Conservation (phyloP, 345 rosid species). For the Populus euphratica region DNA sequence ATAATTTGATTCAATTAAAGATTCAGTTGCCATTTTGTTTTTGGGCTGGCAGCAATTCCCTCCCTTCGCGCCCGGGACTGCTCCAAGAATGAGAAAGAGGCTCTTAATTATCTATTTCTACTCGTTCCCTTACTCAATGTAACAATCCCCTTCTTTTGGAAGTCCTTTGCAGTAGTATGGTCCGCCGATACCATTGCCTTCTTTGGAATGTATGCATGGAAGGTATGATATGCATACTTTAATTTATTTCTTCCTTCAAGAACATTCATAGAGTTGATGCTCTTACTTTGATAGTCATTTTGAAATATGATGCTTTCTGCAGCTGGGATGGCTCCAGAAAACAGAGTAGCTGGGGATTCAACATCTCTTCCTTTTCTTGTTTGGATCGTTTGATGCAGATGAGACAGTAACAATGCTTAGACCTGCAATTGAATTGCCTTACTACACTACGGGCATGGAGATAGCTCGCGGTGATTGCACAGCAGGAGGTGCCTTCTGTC, state of each 20-base stretch:
- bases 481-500: background rate
- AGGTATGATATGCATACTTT: slow-evolving; percentile 40
- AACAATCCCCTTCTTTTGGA: slow-evolving; percentile 78
- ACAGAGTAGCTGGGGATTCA: slow-evolving; percentile 36
- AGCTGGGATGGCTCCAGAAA: slow-evolving; percentile 69
- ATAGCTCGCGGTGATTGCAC: no score
- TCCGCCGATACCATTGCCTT: slow-evolving; percentile 84
- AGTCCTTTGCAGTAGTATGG: slow-evolving; percentile 90
- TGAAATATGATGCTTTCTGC: background rate
- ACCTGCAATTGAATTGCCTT: no score
- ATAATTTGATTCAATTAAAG: no score
- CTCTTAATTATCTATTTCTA: slow-evolving; percentile 87
- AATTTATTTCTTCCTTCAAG: background rate
- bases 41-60: slow-evolving; percentile 66
- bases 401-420: background rate
- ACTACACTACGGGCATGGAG: no score
- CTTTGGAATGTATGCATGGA: slow-evolving; percentile 93
- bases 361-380: background rate
- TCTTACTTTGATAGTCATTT: background rate
- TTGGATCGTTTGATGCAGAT: background rate
- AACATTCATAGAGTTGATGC: background rate
- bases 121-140: slow-evolving; percentile 80
- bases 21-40: no score
- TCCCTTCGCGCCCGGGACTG: slow-evolving; percentile 93
- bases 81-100: slow-evolving; percentile 84